A percentile compares a stretch with the other conserved stretches of the same genome.
Evolutionary conservation across 2,329 filamentous ascomycete genomes (phyloP).

Genomic region (Hypoxylon sp.): DNA sequence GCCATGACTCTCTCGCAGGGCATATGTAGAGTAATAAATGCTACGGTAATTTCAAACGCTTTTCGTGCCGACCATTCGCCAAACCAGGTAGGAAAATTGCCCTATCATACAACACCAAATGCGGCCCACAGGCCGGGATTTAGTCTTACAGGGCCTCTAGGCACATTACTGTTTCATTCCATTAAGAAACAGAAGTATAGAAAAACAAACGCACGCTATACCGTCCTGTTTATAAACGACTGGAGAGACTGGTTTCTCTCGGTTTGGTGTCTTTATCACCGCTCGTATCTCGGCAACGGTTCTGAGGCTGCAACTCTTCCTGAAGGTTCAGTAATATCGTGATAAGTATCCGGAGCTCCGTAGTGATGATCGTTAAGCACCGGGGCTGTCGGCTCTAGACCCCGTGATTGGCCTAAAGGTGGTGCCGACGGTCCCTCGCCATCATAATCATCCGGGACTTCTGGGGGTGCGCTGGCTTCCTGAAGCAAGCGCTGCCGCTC

Average conservation of each 20-base stretch:
- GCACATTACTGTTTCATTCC: conserved; percentile 2
- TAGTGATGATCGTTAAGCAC: conserved; percentile 49
- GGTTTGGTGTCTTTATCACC: conserved; percentile 45
- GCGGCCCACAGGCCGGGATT: conserved; percentile 20
- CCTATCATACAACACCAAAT: conserved; percentile 33
- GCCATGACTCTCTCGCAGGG: conserved; percentile 1
- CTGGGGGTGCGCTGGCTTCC: conserved; percentile 74
- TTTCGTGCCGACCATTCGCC: conserved; percentile 19
- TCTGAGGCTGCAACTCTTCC: conserved; percentile 47
- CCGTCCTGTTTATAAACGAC: conserved; percentile 2
- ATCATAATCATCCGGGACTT: conserved; percentile 69
- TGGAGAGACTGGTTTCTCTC: not conserved
- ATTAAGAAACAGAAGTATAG: conserved; percentile 5
- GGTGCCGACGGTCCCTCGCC: conserved; percentile 48
- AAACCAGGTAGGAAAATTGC: conserved; percentile 18
- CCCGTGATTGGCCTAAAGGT: conserved; percentile 26
- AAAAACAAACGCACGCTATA: conserved; percentile 6
- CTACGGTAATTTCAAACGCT: conserved; percentile 23
- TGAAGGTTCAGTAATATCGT: conserved; percentile 68
- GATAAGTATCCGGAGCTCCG: conserved; percentile 50
- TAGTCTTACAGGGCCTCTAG: conserved; percentile 8
- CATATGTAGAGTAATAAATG: conserved; percentile 14
- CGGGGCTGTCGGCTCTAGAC: conserved; percentile 53
- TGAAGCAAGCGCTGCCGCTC: conserved; percentile 75
- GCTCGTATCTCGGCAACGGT: conserved; percentile 56